These are phyloP conservation scores for Arthrobotrys sphaeroides DNA, from an alignment of 2,329 filamentous ascomycete species.

Conservation along the genomic window DNA sequence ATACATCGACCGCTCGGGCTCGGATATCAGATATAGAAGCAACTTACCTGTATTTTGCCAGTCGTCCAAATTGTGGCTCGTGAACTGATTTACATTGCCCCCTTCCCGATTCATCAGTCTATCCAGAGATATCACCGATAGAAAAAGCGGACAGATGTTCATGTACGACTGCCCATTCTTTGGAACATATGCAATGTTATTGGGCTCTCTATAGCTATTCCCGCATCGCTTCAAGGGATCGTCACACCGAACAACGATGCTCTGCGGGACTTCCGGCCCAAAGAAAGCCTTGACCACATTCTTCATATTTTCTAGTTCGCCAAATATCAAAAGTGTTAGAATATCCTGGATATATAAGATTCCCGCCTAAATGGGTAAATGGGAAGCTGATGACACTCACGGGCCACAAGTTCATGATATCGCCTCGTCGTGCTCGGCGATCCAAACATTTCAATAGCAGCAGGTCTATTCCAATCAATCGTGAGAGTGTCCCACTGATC, in stretches of 20 bases:
- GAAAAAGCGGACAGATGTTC: not conserved
- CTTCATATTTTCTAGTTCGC: not conserved
- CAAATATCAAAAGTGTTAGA: not conserved
- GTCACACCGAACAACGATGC: not conserved
- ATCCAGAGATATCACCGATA: not conserved
- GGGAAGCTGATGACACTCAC: not conserved
- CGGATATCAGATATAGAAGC: not conserved
- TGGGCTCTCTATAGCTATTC: not conserved
- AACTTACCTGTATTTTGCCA: not conserved
- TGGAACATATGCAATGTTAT: not conserved
- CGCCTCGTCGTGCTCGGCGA: not conserved
- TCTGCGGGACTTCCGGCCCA: not conserved
- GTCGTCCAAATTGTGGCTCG: not conserved
- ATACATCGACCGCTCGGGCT: too few relatives aligned
- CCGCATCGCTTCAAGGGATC: not conserved
- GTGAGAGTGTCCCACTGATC: not conserved
- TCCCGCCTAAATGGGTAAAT: not conserved
- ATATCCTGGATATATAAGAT: not conserved
- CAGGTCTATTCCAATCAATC: conserved; percentile 16
- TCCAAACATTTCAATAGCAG: conserved; percentile 18
- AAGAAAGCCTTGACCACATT: not conserved
- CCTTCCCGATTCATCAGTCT: not conserved
- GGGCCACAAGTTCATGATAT: not conserved
- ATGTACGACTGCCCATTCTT: not conserved
- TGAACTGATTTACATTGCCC: not conserved